Conservation (phyloP, 108 stramenopile species). For the Nitzschia palea region DNA sequence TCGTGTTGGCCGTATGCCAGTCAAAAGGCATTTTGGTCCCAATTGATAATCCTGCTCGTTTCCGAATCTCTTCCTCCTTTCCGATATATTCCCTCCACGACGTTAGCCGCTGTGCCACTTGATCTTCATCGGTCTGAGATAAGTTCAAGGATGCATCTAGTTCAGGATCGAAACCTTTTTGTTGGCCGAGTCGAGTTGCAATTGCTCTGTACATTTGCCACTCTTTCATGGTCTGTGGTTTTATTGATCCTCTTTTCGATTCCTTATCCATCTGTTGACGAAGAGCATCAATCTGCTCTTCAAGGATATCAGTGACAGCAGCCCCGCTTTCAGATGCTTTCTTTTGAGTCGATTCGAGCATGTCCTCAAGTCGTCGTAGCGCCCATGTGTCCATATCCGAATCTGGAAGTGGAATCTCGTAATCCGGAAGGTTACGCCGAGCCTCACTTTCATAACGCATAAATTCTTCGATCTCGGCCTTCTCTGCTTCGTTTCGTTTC, state of each 20-base stretch:
- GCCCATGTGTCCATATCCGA: slow-evolving; percentile 43
- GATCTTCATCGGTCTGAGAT: slow-evolving; percentile 11
- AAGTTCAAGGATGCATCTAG: not conserved
- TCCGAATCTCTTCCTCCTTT: slow-evolving; percentile 37
- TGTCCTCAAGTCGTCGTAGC: slow-evolving; percentile 41
- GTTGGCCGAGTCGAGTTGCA: slow-evolving; percentile 26
- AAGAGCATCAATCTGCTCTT: slow-evolving; percentile 57
- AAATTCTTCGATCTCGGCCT: slow-evolving; percentile 25
- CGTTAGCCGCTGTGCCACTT: slow-evolving; percentile 23
- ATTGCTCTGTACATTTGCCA: slow-evolving; percentile 63
- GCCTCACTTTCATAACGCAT: slow-evolving; percentile 18
- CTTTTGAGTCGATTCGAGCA: slow-evolving; percentile 29
- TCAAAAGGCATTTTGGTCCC: slow-evolving; percentile 46
- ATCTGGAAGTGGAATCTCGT: not conserved
- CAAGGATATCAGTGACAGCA: slow-evolving; percentile 40
- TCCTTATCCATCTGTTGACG: slow-evolving; percentile 55
- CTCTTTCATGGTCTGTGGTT: slow-evolving; percentile 54
- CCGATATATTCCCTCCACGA: slow-evolving; percentile 48
- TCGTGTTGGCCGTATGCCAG: slow-evolving; percentile 19
- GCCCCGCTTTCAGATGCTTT: slow-evolving; percentile 17
- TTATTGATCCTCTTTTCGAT: slow-evolving; percentile 33
- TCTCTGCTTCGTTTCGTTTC: slow-evolving; percentile 22
- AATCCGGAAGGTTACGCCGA: not conserved
- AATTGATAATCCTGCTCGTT: slow-evolving; percentile 32
- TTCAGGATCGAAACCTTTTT: not conserved